A percentile compares a stretch with the other conserved stretches of the same genome.
Evolutionary conservation across 495 filamentous ascomycete species (phyloP).

Genomic region (Cenococcum geophilum): DNA sequence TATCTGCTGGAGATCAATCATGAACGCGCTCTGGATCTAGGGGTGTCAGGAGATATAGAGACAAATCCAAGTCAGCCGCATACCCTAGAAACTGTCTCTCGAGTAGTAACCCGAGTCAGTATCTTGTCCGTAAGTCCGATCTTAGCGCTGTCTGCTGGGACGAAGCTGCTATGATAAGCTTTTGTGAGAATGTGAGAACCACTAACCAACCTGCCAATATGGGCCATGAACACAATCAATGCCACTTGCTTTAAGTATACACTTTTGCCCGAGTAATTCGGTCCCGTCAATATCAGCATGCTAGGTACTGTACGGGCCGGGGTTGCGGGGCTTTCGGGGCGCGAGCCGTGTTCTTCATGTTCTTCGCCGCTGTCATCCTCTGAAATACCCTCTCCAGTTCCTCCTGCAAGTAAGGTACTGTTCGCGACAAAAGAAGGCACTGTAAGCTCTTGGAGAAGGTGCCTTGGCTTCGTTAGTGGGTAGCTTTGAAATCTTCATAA

Average conservation of each 20-base stretch:
- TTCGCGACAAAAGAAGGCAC: constrained; percentile 86
- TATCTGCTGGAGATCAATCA: constrained; percentile 87
- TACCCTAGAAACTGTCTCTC: constrained; percentile 74
- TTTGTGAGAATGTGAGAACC: not conserved
- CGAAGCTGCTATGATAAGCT: constrained; percentile 50
- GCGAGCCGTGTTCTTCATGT: not conserved
- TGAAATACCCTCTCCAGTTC: constrained; percentile 38
- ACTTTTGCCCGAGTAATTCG: constrained; percentile 95
- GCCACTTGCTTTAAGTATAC: constrained; percentile 94
- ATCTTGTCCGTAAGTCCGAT: constrained; percentile 93
- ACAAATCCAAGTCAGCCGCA: not conserved
- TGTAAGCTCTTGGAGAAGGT: constrained; percentile 82
- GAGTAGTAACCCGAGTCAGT: constrained; percentile 77
- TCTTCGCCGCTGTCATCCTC: constrained; percentile 6
- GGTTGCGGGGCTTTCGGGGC: too few relatives aligned
- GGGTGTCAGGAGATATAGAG: not conserved
- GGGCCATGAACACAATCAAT: constrained; percentile 88
- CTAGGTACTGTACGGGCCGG: constrained; percentile 44
- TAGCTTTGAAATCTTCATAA: not conserved
- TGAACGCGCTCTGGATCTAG: constrained; percentile 81
- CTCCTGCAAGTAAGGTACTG: constrained; percentile 64
- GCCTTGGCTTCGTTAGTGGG: constrained; percentile 43
- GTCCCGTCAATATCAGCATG: constrained; percentile 81
- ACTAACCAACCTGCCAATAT: constrained; percentile 61
- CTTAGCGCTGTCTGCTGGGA: constrained; percentile 70